phyloP scores from a whole-genome alignment of 345 rosid species.

The Dipteronia dyeriana region DNA sequence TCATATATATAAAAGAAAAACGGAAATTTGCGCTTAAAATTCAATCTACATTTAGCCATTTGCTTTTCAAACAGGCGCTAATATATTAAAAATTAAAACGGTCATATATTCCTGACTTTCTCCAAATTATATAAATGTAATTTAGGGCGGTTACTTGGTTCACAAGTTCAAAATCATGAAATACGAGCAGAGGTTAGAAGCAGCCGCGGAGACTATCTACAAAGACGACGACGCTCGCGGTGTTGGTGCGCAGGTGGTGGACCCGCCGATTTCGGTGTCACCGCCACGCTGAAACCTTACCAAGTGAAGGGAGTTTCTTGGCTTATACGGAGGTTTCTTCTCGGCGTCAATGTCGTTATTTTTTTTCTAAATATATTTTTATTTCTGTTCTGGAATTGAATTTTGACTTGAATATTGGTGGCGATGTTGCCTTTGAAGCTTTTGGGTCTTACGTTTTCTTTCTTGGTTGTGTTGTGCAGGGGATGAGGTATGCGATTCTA shows the following conservation, averaged over 20 bases:
- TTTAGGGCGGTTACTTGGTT: neutral
- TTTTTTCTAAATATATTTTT: neutral
- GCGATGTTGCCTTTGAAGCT: neutral
- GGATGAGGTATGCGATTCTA: conserved; percentile 56
- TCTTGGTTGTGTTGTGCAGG: conserved; percentile 52
- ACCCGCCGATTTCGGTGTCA: conserved; percentile 51
- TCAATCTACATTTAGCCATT: no score
- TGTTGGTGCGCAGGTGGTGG: conserved; percentile 22
- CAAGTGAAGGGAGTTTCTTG: conserved; percentile 79
- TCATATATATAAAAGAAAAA: no score
- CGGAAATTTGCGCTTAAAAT: neutral
- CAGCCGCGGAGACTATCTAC: conserved; percentile 56
- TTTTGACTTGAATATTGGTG: neutral
- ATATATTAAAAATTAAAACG: neutral
- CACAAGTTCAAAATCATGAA: conserved; percentile 41
- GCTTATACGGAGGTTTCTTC: conserved; percentile 66
- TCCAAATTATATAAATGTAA: neutral
- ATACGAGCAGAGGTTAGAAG: conserved; percentile 60
- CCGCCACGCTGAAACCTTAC: conserved; percentile 70
- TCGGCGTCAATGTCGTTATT: conserved; percentile 76
- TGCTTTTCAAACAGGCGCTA: neutral
- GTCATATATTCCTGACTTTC: neutral
- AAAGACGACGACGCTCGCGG: conserved; percentile 36
- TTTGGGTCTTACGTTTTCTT: neutral
- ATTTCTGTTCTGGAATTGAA: neutral